Conservation (phyloP, 495 filamentous ascomycete genomes). For the Trichoderma reesei region DNA sequence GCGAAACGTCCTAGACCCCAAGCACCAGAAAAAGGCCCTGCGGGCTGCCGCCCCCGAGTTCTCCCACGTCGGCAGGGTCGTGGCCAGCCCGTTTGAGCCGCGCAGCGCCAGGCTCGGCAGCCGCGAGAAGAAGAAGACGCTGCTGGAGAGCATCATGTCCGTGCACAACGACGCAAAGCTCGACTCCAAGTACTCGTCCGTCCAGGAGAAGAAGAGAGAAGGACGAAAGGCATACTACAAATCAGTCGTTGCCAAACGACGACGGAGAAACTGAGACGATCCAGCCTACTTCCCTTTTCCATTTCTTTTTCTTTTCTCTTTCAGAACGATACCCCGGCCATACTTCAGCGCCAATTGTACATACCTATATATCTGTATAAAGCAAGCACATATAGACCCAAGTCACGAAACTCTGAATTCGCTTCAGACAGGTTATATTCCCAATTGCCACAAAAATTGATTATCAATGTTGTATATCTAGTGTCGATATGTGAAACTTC, state of each 20-base stretch:
- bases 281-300: neutral
- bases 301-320: no score
- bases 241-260: slow-evolving; percentile 23
- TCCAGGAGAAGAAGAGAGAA: slow-evolving; percentile 25
- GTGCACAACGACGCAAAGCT: slow-evolving; percentile 20
- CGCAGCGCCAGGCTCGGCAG: slow-evolving; percentile 67
- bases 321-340: neutral
- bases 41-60: slow-evolving; percentile 63
- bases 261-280: slow-evolving; percentile 14
- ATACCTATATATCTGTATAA: slow-evolving; percentile 7
- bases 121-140: slow-evolving; percentile 79
- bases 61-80: slow-evolving; percentile 79
- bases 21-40: slow-evolving; percentile 69
- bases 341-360: slow-evolving; percentile 7
- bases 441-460: neutral
- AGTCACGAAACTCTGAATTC: no score
- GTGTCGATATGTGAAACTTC: neutral
- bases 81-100: slow-evolving; percentile 85
- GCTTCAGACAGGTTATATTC: no score
- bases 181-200: slow-evolving; percentile 27
- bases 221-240: slow-evolving; percentile 24
- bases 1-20: slow-evolving; percentile 79
- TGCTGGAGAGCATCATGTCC: slow-evolving; percentile 73
- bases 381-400: neutral
- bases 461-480: neutral